Base-by-base conservation (phyloP, 192 early-diverging fungal species). In the Coemansia pectinata region DNA sequence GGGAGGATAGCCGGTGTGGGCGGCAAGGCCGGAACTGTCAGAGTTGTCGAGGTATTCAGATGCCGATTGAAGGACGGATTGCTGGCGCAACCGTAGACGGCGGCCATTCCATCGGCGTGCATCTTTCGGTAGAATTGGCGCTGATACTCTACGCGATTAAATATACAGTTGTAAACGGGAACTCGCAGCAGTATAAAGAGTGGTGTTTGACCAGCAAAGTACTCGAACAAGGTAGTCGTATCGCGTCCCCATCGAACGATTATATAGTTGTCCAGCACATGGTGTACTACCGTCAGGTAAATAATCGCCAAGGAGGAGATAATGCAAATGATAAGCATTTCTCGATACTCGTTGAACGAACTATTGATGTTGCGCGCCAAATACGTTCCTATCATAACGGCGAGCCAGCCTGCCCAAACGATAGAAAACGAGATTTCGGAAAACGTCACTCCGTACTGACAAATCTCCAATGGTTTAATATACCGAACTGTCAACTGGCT, bases 261-360 rank as follows among this genome's bases (percentile, higher is more conserved):
- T 1, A 74, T 67, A 12, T 78, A 83, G 3, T 72, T 67, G 3
- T 59, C 27, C 1, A 69, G 33, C 14, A 75, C 53, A 38, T 83
- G 72, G 21, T 83, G 80, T 3, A 71, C 17, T 15, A 83, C 57
- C 2, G 80, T 75, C 33, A 72, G 47, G 39, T 83, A 78, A 2
- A 52, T 17, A 12, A 83, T 60, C 10, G 76, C 48, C 2, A 48
- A 47, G 0, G 72, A 70, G 10, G 61, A 19, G 7, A 83, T 36
- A 0, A 59, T n/a, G 36, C 73, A 65, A 2, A 83, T 78, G 3
- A 69, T 0, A 10, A 83, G 44, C 80, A 83, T 83, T 45, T 83
- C 80, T n/a, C 39, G 62, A 31, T 78, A 77, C 52, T 83, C 80
- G 5, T 78, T 74, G 47, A 83, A 83, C n/a, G 80, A 83, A 1